Evolutionary conservation across 225 moss, liverwort and hornwort genomes (phyloP), one percentile per base, ranked within the genome.

Genomic region (Polytrichum formosum): DNA sequence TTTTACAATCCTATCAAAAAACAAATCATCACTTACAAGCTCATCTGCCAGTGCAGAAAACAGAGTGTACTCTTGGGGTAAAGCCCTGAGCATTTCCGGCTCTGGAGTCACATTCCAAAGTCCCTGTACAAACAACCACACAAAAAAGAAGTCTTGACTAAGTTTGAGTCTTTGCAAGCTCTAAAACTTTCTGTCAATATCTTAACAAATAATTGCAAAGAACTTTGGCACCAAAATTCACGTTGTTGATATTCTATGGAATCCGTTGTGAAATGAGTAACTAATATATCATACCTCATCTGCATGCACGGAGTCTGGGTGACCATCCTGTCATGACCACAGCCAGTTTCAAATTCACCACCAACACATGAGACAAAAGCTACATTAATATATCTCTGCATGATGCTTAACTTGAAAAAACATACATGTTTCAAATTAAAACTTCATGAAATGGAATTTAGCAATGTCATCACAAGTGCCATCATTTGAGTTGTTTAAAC

Each of bases 21-120:
- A 18, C 21, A 25, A 59, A 28, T 18, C 37, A 22, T 6, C 18
- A 29, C 46, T 53, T 30, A 86, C 83, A 73, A 86, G 60, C 55
- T 86, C 80, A 20, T 83, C 86, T 1, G 86, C 86, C 5, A 86
- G 68, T 1, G 86, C 86, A 4, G 80, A 77, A 33, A 86, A 86
- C 56, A 86, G 27, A 2, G 86, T 86, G 35, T 86, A 86, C 61
- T 83, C 83, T 18, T 86, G 86, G 10, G 86, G 86, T 60, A 83
- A 70, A 2, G 78, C 77, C 19, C 62, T 77, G 55, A 86, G 54
- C 80, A 86, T 80, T 54, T 83, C 77, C 8, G 82, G 82, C 56
- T 86, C 86, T 7, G 86, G 86, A 1, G 86, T 83, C 1, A 83
- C 86, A 33, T 86, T 86, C 83, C 86, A 86, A 53, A 80, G 79